These are phyloP conservation scores for Arachis stenosperma DNA, from an alignment of 306 rosid species.

Conservation along the genomic window DNA sequence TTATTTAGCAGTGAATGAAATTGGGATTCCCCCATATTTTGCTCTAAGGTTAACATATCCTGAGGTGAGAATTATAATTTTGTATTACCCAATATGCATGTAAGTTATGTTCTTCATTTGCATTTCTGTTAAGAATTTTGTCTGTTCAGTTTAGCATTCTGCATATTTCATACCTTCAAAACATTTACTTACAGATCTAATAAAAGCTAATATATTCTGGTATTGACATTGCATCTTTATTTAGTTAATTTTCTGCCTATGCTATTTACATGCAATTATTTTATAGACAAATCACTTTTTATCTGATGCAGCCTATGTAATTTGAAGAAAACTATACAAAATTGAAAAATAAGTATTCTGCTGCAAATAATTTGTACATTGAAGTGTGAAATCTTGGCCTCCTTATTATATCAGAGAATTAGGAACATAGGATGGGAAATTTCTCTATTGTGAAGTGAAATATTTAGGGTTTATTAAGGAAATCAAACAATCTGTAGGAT, in stretches of 20 bases:
- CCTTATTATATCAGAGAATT: background rate
- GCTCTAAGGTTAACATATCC: constrained; percentile 85
- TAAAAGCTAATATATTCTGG: constrained; percentile 9
- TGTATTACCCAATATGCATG: constrained; percentile 11
- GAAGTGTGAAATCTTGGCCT: constrained; percentile 17
- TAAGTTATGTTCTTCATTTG: constrained; percentile 16
- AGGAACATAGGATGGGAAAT: constrained; percentile 24
- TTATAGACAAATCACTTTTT: constrained; percentile 26
- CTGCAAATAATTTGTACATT: background rate
- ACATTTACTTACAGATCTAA: constrained; percentile 5
- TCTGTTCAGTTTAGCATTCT: constrained; percentile 19
- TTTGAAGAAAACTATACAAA: constrained; percentile 9
- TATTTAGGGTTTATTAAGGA: constrained; percentile 13
- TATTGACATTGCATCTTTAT: background rate
- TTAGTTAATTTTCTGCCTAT: constrained; percentile 16
- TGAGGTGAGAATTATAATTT: constrained; percentile 63
- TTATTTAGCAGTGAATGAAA: constrained; percentile 94
- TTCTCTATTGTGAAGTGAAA: constrained; percentile 6
- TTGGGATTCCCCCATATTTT: constrained; percentile 96
- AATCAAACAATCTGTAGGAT: constrained; percentile 3
- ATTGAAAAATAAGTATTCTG: constrained; percentile 4
- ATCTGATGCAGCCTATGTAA: constrained; percentile 8
- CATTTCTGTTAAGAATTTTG: constrained; percentile 25
- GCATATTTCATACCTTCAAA: background rate
- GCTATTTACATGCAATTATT: constrained; percentile 2